These are phyloP conservation scores for Priceomyces medius DNA, from an alignment of 805 yeast species.

Conservation along the genomic window DNA sequence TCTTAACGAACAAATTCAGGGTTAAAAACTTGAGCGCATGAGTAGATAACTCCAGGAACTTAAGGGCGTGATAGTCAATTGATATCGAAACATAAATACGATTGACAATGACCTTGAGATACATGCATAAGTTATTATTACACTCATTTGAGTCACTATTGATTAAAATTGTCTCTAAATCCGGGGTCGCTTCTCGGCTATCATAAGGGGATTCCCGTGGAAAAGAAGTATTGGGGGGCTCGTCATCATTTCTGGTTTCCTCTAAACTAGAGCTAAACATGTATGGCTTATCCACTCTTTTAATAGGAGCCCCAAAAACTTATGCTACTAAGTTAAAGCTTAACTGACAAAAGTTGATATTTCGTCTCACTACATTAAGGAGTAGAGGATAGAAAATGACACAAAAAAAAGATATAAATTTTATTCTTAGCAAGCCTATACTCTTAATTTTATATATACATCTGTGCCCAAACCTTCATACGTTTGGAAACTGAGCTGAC, in stretches of 20 bases:
- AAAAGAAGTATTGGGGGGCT: neutral
- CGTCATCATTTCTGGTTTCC: neutral
- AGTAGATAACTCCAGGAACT: constrained; percentile 31
- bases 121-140: constrained; percentile 36
- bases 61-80: constrained; percentile 2
- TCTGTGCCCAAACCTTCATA: constrained; percentile 49
- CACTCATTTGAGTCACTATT: constrained; percentile 41
- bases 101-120: constrained; percentile 34
- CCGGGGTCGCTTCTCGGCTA: neutral
- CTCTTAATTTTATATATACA: constrained; percentile 40
- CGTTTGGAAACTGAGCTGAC: constrained; percentile 41
- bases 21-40: constrained; percentile 34
- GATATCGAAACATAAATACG: constrained; percentile 18
- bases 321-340: too few relatives aligned
- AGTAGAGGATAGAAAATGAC: too few relatives aligned
- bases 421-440: too few relatives aligned
- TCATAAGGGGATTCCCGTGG: neutral
- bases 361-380: too few relatives aligned
- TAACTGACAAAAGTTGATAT: too few relatives aligned
- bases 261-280: neutral
- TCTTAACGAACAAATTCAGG: constrained; percentile 40
- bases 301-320: too few relatives aligned
- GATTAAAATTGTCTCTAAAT: constrained; percentile 19
- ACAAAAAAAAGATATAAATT: too few relatives aligned
- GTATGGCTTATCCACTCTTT: too few relatives aligned